Conservation (phyloP, 2,329 filamentous ascomycete genomes). For the Aspergillus ruber region DNA sequence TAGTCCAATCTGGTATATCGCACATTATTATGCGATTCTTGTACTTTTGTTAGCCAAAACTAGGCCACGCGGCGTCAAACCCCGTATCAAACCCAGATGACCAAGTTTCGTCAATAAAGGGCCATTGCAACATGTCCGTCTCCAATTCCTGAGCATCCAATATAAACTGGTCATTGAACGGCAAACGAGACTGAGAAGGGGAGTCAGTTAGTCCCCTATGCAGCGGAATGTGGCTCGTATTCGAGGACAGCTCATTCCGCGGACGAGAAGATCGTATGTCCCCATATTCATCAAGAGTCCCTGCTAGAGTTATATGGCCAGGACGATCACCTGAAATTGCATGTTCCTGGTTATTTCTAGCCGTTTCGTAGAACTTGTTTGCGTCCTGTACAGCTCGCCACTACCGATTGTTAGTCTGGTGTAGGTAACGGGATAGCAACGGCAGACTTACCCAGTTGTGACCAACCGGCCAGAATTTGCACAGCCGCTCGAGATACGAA, state of each 20-base stretch:
- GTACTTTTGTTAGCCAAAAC: neutral
- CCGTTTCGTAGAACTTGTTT: conserved; percentile 29
- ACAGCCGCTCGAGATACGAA: conserved; percentile 26
- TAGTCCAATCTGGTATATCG: too few species aligned
- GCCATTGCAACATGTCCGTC: conserved; percentile 33
- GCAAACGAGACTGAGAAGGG: conserved; percentile 4
- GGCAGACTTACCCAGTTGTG: conserved; percentile 24
- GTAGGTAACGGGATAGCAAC: neutral
- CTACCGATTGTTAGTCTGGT: conserved; percentile 11
- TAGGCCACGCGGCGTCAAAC: conserved; percentile 25
- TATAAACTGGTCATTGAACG: conserved; percentile 6
- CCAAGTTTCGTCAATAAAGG: conserved; percentile 32
- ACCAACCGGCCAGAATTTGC: conserved; percentile 29
- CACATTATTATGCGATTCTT: neutral
- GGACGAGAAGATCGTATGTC: conserved; percentile 28
- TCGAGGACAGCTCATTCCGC: conserved; percentile 9
- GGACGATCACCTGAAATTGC: conserved; percentile 15
- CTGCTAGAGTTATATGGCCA: conserved; percentile 25
- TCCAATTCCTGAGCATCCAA: conserved; percentile 22
- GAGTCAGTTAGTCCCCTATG: conserved; percentile 3
- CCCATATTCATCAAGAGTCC: conserved; percentile 31
- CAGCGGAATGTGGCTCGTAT: conserved; percentile 4
- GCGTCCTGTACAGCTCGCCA: conserved; percentile 32
- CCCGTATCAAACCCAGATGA: conserved; percentile 28
- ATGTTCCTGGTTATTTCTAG: conserved; percentile 21